These are phyloP conservation scores for Colletotrichum simmondsii DNA, from an alignment of 2,329 filamentous ascomycete species.

Conservation along the genomic window DNA sequence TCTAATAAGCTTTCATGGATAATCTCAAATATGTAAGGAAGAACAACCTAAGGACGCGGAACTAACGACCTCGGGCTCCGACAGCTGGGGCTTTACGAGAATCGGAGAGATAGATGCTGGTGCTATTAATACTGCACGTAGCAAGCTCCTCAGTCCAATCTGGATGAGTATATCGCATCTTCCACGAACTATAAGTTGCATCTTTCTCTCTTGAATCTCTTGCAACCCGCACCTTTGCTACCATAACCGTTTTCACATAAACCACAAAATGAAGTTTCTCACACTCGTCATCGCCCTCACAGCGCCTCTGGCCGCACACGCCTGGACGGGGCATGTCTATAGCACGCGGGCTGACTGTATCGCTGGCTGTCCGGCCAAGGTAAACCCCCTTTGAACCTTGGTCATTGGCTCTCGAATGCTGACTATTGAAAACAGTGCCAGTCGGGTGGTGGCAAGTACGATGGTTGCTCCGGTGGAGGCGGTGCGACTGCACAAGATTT, in stretches of 20 bases:
- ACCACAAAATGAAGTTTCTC: background rate
- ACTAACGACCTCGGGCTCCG: no score
- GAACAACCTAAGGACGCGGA: no score
- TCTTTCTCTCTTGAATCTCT: no score
- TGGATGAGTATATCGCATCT: no score
- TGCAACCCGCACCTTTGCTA: fast-evolving
- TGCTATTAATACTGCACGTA: no score
- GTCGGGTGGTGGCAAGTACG: background rate
- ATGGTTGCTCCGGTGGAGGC: background rate
- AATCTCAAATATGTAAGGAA: no score
- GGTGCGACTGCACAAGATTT: background rate
- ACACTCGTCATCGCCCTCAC: background rate
- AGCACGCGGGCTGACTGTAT: background rate
- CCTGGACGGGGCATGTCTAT: background rate
- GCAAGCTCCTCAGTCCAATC: fast-evolving
- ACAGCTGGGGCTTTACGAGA: no score
- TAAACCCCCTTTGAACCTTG: background rate
- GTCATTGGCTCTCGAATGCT: no score
- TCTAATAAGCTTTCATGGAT: no score
- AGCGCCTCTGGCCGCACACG: background rate
- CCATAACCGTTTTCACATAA: fast-evolving
- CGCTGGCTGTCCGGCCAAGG: background rate
- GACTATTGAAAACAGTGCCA: background rate
- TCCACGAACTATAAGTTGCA: no score
- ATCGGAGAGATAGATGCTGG: no score